Evolutionary conservation across 306 rosid species (phyloP), one percentile per base, ranked within the genome.

Genomic region (Sicyos edulis): DNA sequence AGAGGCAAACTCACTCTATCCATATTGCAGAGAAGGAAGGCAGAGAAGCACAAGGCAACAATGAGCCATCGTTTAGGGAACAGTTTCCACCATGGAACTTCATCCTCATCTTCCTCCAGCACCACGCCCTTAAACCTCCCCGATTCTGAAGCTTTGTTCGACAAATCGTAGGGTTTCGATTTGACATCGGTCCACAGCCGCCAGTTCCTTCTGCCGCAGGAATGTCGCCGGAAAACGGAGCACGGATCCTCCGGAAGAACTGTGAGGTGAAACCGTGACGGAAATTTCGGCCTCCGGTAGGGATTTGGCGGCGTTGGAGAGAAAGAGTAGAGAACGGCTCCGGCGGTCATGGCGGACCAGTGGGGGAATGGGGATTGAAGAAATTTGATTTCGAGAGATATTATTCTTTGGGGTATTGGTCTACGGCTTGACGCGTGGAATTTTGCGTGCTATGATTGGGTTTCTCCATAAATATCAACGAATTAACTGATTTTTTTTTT

Each of bases 1-100:
- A 63, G 51, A 61, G 24, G 24, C 49, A 7, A 34, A 66, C 78
- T 82, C 82, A 91, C 99, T 81, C 99, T 91, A 42, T 95, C 99
- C 99, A 95, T 95, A 49, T 95, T 95, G 84, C 99, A 95, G 0
- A 95, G 95, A 77, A 95, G 92, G 71, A 95, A 95, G 21, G 99
- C 95, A 0, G 99, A 77, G 72, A 95, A 95, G 74, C 99, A 95
- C 51, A 95, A 88, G 77, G 89, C 50, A 54, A 95, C 99, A 42
- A 95, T 95, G 62, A 95, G 82, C 99, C 99, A 95, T 82, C 99
- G 75, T 71, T 91, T 95, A 0, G 97, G 99, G 54, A 95, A 85
- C 66, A 75, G 82, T 69, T 85, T 81, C 93, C 89, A 86, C 97
- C 96, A 93, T 0, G 87, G 80, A 9, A 71, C 83, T 72, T 34